A percentile compares a stretch with the other conserved stretches of the same genome.
These are phyloP conservation scores for Cenococcum geophilum DNA, from an alignment of 495 filamentous ascomycete species.

Conservation along the genomic window DNA sequence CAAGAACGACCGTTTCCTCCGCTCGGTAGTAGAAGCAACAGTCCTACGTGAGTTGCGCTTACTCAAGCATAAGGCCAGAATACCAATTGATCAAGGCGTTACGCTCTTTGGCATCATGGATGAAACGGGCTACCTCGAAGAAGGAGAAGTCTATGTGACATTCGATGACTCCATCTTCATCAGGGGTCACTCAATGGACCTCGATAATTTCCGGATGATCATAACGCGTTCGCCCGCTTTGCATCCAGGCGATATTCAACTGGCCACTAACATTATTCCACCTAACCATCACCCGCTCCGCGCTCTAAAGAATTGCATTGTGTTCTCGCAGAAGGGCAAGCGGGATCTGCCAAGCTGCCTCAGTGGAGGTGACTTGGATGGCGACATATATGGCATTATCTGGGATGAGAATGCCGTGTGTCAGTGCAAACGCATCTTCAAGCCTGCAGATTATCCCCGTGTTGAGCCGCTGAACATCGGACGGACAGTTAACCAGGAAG, in stretches of 20 bases:
- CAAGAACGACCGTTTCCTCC: slow-evolving; percentile 58
- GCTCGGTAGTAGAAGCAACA: slow-evolving; percentile 55
- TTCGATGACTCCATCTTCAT: neutral
- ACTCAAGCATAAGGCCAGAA: slow-evolving; percentile 70
- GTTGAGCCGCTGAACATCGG: slow-evolving; percentile 50
- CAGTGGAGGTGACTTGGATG: slow-evolving; percentile 77
- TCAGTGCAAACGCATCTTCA: slow-evolving; percentile 38
- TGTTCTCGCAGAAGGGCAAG: slow-evolving; percentile 61
- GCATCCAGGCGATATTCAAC: slow-evolving; percentile 75
- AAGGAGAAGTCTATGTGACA: slow-evolving; percentile 56
- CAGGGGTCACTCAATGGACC: too few species aligned
- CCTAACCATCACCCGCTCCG: slow-evolving; percentile 55
- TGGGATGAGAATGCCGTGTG: slow-evolving; percentile 51
- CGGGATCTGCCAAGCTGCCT: slow-evolving; percentile 72
- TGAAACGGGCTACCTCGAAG: slow-evolving; percentile 62
- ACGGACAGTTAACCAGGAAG: slow-evolving; percentile 47
- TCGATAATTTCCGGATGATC: too few species aligned
- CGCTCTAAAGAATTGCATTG: slow-evolving; percentile 62
- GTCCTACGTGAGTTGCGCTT: slow-evolving; percentile 59
- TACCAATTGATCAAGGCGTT: slow-evolving; percentile 59
- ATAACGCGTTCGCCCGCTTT: slow-evolving; percentile 72
- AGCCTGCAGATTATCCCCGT: slow-evolving; percentile 62
- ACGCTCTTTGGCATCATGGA: slow-evolving; percentile 79
- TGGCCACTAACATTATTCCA: slow-evolving; percentile 47
- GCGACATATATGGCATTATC: slow-evolving; percentile 71